Evolutionary conservation across 352 stramenopile species (phyloP).

Genomic region (Globisporangium paddicum): DNA sequence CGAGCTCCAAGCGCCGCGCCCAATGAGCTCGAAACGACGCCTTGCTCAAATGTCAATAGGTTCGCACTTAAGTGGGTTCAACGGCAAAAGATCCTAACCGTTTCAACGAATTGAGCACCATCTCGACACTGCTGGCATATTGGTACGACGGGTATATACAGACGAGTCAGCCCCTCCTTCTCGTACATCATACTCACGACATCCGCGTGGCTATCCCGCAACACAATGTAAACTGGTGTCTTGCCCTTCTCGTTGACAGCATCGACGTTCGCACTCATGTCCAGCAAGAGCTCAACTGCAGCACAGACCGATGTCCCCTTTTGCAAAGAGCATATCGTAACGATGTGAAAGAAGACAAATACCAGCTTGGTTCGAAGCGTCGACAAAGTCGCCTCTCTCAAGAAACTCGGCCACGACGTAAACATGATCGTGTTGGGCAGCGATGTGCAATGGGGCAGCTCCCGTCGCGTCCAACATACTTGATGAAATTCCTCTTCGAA

Average conservation of each 20-base stretch:
- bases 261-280: not conserved
- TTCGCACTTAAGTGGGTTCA: not conserved
- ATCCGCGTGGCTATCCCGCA: not conserved
- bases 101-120: not conserved
- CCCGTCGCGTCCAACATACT: not conserved
- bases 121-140: not conserved
- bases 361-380: not conserved
- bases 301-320: too few species aligned
- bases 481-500: not conserved
- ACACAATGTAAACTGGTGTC: not conserved
- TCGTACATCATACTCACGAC: too few species aligned
- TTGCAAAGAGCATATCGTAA: too few species aligned
- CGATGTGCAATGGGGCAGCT: not conserved
- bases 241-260: not conserved
- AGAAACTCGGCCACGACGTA: not conserved
- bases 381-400: not conserved
- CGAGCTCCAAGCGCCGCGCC: not conserved
- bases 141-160: too few species aligned
- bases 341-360: too few species aligned
- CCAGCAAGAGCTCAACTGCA: not conserved
- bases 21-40: conserved; percentile 1
- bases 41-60: not conserved
- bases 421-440: not conserved
- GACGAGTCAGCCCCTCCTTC: too few species aligned
- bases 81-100: not conserved